phyloP scores from a whole-genome alignment of 257 asterid species.

The Schizonepeta tenuifolia region DNA sequence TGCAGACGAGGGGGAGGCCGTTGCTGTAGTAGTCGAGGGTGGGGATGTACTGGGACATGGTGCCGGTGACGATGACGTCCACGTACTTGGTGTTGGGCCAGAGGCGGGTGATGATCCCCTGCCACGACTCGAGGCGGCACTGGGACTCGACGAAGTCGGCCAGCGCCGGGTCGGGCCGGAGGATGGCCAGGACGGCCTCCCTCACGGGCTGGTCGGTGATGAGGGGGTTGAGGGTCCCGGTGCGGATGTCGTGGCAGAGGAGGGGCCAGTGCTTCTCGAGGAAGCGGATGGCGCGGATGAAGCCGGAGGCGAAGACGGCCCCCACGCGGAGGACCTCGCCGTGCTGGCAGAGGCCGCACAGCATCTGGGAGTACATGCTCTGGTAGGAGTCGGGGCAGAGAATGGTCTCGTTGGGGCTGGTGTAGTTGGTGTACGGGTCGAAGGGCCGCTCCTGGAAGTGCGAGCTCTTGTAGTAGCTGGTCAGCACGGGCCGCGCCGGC shows the following conservation, averaged over 20 bases:
- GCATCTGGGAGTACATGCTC: slow-evolving; percentile 95
- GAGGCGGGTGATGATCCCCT: slow-evolving; percentile 75
- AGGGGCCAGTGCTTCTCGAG: slow-evolving; percentile 75
- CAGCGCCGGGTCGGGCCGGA: slow-evolving; percentile 63
- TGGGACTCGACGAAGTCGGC: slow-evolving; percentile 67
- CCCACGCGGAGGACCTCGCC: slow-evolving; percentile 86
- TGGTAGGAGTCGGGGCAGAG: slow-evolving; percentile 88
- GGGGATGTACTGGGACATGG: slow-evolving; percentile 94
- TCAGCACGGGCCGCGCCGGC: slow-evolving; percentile 81
- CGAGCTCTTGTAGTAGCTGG: slow-evolving; percentile 82
- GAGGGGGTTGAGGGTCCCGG: slow-evolving; percentile 59
- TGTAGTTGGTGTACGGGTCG: slow-evolving; percentile 94
- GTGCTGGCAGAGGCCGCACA: slow-evolving; percentile 74
- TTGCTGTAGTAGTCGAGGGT: slow-evolving; percentile 83
- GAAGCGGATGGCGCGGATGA: slow-evolving; percentile 83
- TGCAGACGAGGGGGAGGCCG: slow-evolving; percentile 83
- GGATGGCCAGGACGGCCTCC: slow-evolving; percentile 55
- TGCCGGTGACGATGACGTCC: slow-evolving; percentile 91
- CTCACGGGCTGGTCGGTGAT: slow-evolving; percentile 61
- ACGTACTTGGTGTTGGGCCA: slow-evolving; percentile 93
- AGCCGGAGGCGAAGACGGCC: slow-evolving; percentile 94
- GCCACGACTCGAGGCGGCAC: slow-evolving; percentile 65
- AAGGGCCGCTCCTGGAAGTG: slow-evolving; percentile 74
- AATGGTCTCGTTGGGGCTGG: slow-evolving; percentile 86
- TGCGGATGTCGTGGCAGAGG: slow-evolving; percentile 65